Evolutionary conservation across 805 yeast species (phyloP), one percentile per base, ranked within the genome.

Genomic region (Myxozyma sirexii): DNA sequence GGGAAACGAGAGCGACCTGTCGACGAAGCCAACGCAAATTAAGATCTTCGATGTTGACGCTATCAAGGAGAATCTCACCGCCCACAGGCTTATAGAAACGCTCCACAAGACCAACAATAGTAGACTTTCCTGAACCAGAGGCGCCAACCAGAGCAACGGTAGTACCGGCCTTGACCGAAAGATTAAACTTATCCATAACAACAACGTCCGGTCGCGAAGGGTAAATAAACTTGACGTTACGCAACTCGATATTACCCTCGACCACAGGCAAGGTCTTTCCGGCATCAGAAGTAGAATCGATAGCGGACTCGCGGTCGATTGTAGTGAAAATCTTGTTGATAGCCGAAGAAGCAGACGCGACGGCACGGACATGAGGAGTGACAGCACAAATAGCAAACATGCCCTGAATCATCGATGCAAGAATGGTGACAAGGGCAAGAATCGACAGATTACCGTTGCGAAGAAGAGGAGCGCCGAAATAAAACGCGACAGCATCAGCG

Each of bases 81-180:
- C 71, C 60, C 3, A 70, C 64, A 6, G 87, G 84, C 60, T 82
- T 84, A 68, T 84, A 85, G 67, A 83, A 83, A 46, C 88, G 74
- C 60, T 84, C 75, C 33, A 84, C 71, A 21, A 84, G 72, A 66
- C 84, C 86, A 3, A 84, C 76, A 15, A 84, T 78, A 0, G 70
- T 68, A 27, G 67, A 62, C 47, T 4, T 77, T 71, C 45, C 90
- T 4, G 71, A 67, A 5, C 97, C 24, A 89, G 85, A 2, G 92
- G 96, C 87, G 1, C 97, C 97, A 21, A 90, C 97, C 66, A 90
- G 82, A 10, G 97, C 97, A 38, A 90, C 93, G 67, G 88, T 90
- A 67, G 84, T 74, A 8, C 97, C 97, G 1, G 93, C 87, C 7
- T 92, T 90, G 82, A 72, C 49, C 2, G 42, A 31, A 21, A 71